Evolutionary conservation across 306 rosid genomes (phyloP), one percentile per base, ranked within the genome.

Genomic region (Cotoneaster glaucophyllus): DNA sequence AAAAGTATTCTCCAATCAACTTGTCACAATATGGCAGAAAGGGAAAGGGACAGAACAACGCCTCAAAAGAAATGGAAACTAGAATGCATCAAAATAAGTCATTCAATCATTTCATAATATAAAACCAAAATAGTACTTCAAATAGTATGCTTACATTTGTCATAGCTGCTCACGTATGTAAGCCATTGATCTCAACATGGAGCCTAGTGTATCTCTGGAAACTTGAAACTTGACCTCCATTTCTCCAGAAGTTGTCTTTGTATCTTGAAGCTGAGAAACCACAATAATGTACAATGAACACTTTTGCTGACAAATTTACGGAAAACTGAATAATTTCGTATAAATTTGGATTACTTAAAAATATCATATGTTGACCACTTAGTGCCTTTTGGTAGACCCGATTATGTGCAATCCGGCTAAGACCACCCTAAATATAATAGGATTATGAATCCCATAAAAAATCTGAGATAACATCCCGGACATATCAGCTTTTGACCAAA

Each of bases 161-260:
- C 84, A 91, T 76, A 91, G 95, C 82, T 91, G 95, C 77, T 91
- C 88, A 43, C 73, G 84, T 79, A 91, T 86, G 81, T 77, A 86
- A 82, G 88, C 81, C 97, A 91, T 82, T 76, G 93, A 87, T 75
- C 88, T 85, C 79, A 89, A 84, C 91, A 89, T 91, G 81, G 93
- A 87, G 67, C 84, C 86, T 15, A 91, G 79, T 18, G 91, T 83
- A 63, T 91, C 93, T 61, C 88, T 83, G 80, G 95, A 87, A 52
- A 89, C 97, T 78, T 89, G 97, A 88, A 91, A 91, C 76, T 89
- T 91, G 82, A 91, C 84, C 85, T 91, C 86, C 26, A 91, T 83
- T 85, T 88, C 88, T 80, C 93, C 91, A 74, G 91, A 76, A 65
- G 81, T 80, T 67, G 93, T 86, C 85, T 84, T 89, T 82, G 95